Base-by-base conservation (phyloP, 208 protist genomes). In the Wallacemonas collosoma region DNA sequence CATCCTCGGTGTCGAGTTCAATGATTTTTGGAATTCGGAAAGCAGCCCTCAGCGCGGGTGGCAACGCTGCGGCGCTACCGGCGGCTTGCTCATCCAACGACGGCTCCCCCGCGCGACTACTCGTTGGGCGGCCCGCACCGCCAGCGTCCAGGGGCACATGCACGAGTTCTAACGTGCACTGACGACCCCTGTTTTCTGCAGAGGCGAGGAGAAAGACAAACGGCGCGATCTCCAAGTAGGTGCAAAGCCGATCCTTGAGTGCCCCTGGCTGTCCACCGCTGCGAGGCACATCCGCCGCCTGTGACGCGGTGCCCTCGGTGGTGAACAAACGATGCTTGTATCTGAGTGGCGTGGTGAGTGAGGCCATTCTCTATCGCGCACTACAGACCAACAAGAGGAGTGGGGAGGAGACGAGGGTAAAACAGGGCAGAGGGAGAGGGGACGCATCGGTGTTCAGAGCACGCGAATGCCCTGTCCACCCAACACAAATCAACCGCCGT, bases 201-300 rank as follows among this genome's bases (percentile, higher is more conserved):
- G 79, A 90, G 9, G 88, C 91, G 17, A 95, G 53, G 56, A 95
- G 74, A 43, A 72, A 86, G 8, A 88, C 78, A 11, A 72, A 81
- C 9, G 85, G 68, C n/a, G 69, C 65, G 2, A 95, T 55, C 56
- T 93, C 81, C 36, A 83, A 17, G 40, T 65, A 65, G 4, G 60
- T 65, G 60, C 60, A 65, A n/a, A 48, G 57, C 35, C 74, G n/a
- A 62, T 58, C n/a, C 48, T 68, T 53, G 50, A 79, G n/a, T 39
- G 38, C 40, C 14, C 35, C 9, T 12, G 40, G 14, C 55, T 17
- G n/a, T 39, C 41, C 26, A 26, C 26, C 26, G 26, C 26, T 26
- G 26, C 26, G 35, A 68, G 48, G 14, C 48, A 12, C 1, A 54
- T 47, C 17, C 14, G 47, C 8, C 60, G 39, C 50, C 74, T 8